Percentiles rank a stretch among this genome's conserved stretches.
These are phyloP conservation scores for Tetrapisispora namnaoensis DNA, from an alignment of 805 yeast genomes.

Conservation along the genomic window DNA sequence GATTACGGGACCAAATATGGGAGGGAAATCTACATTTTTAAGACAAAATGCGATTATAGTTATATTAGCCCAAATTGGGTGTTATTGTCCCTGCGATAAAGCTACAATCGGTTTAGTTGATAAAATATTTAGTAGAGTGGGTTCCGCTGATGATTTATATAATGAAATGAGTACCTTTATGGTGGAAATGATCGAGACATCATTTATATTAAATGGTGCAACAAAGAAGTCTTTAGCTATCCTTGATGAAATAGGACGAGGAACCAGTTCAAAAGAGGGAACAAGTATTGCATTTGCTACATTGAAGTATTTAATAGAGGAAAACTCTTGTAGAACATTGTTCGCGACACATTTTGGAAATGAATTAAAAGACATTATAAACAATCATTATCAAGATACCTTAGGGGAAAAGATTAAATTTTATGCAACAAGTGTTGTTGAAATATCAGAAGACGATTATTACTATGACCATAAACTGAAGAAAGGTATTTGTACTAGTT, in stretches of 20 bases:
- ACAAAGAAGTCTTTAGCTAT: slow-evolving; percentile 62
- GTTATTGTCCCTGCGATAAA: slow-evolving; percentile 55
- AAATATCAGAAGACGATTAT: slow-evolving; percentile 17
- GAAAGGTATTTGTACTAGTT: slow-evolving; percentile 61
- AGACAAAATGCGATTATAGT: slow-evolving; percentile 63
- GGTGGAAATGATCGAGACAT: slow-evolving; percentile 87
- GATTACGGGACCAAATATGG: slow-evolving; percentile 89
- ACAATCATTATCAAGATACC: slow-evolving; percentile 18
- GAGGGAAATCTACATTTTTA: slow-evolving; percentile 70
- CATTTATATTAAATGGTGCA: slow-evolving; percentile 55
- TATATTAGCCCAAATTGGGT: slow-evolving; percentile 65
- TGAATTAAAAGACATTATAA: slow-evolving; percentile 38
- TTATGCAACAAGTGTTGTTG: slow-evolving; percentile 20
- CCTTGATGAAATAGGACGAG: slow-evolving; percentile 83
- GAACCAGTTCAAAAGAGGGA: slow-evolving; percentile 81
- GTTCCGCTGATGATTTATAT: slow-evolving; percentile 74
- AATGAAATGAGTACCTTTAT: slow-evolving; percentile 81
- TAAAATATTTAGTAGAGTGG: slow-evolving; percentile 68
- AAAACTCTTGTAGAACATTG: slow-evolving; percentile 58
- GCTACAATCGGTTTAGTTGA: slow-evolving; percentile 70
- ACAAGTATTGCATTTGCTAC: slow-evolving; percentile 77
- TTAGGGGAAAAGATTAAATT: slow-evolving; percentile 12
- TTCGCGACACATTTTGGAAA: slow-evolving; percentile 83
- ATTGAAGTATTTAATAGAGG: slow-evolving; percentile 41
- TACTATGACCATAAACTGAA: slow-evolving; percentile 44